These are phyloP conservation scores for Candida saitoana DNA, from an alignment of 805 yeast genomes.

Conservation along the genomic window DNA sequence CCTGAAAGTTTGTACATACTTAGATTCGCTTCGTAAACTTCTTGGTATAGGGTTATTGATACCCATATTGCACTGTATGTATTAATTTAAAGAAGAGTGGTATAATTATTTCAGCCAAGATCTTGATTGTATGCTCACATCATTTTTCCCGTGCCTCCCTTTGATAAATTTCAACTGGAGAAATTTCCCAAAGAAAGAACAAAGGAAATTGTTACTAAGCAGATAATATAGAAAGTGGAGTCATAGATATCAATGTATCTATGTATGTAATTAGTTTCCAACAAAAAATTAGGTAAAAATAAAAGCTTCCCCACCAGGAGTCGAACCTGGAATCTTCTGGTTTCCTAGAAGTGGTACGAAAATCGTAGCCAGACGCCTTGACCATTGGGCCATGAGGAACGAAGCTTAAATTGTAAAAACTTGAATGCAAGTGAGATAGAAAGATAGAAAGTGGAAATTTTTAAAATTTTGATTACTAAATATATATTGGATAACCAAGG, in stretches of 20 bases:
- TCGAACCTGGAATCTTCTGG: conserved; percentile 56
- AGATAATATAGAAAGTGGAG: not conserved
- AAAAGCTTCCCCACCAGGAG: conserved; percentile 54
- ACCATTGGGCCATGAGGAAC: conserved; percentile 54
- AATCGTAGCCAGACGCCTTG: conserved; percentile 51
- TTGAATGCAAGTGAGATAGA: not conserved
- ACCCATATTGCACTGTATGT: conserved; percentile 27
- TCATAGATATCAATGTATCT: not conserved
- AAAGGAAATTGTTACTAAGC: not conserved
- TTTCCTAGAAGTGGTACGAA: conserved; percentile 35
- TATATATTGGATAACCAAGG: too few relatives aligned
- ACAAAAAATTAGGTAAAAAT: conserved; percentile 13
- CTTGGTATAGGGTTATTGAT: conserved; percentile 94
- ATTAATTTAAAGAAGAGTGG: not conserved
- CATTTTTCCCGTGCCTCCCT: not conserved
- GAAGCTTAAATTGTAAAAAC: conserved; percentile 23
- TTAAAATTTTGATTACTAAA: too few relatives aligned
- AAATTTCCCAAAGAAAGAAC: not conserved
- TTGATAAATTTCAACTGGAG: not conserved
- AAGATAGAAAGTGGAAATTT: too few relatives aligned
- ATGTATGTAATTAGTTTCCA: not conserved
- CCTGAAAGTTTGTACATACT: too few relatives aligned
- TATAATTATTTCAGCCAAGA: too few relatives aligned
- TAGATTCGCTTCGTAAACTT: conserved; percentile 79
- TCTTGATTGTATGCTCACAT: not conserved